A percentile compares a stretch with the other conserved stretches of the same genome.
phyloP scores from a whole-genome alignment of 257 asterid genomes.

The Voacanga thouarsii region DNA sequence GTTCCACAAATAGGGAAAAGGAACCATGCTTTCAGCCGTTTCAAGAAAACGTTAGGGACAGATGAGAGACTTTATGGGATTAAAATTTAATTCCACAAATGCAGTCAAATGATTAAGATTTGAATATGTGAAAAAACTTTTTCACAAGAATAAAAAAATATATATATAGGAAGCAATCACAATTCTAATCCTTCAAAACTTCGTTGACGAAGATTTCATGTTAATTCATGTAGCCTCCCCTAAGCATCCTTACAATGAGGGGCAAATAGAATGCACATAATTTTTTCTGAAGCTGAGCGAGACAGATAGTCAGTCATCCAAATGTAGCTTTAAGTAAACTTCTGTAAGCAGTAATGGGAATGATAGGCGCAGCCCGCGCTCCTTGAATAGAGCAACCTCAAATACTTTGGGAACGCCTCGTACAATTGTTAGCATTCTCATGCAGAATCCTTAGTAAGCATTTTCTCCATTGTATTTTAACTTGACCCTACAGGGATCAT shows the following conservation, averaged over 20 bases:
- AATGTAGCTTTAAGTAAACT: neutral
- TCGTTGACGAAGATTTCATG: neutral
- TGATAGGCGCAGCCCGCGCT: neutral
- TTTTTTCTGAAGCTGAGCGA: neutral
- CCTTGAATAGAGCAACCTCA: neutral
- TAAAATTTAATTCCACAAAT: neutral
- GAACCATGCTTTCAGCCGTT: neutral
- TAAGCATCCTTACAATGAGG: neutral
- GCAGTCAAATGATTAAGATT: neutral
- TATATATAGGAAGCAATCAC: neutral
- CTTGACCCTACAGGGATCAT: conserved; percentile 79
- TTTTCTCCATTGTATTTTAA: conserved; percentile 18
- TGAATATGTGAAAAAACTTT: neutral
- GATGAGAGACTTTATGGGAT: neutral
- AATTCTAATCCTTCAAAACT: conserved; percentile 2
- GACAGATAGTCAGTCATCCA: neutral
- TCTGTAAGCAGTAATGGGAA: too few relatives aligned
- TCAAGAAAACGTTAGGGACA: neutral
- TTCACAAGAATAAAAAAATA: neutral
- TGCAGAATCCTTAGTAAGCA: neutral
- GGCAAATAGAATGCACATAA: neutral
- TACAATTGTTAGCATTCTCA: neutral
- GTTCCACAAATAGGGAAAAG: neutral
- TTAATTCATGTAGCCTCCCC: neutral
- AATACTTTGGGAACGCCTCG: neutral